Percentiles rank a stretch among this genome's conserved stretches.
phyloP scores from a whole-genome alignment of 2,329 filamentous ascomycete genomes.

The Diaporthe ampelina region DNA sequence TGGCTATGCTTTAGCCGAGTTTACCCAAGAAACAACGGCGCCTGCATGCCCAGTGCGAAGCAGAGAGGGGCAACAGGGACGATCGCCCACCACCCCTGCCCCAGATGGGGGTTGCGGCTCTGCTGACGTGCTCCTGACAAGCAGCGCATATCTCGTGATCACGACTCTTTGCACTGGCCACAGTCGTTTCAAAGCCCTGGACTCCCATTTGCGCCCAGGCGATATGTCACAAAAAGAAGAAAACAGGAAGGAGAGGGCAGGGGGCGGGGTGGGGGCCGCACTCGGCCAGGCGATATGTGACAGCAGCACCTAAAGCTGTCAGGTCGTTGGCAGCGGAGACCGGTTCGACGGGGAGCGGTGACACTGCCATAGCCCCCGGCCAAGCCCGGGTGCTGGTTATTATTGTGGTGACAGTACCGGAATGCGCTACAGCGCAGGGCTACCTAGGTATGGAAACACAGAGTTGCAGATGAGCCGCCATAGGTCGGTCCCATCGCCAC shows the following conservation, averaged over 20 bases:
- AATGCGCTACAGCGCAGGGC: too few species aligned
- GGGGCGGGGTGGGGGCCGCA: not conserved
- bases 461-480: not conserved
- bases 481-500: not conserved
- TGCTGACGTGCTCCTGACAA: conserved; percentile 14
- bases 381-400: not conserved
- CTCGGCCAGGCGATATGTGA: conserved; percentile 15
- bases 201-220: not conserved
- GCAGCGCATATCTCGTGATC: conserved; percentile 5
- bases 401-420: not conserved
- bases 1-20: conserved; percentile 1
- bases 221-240: not conserved
- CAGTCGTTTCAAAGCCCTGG: conserved; percentile 21
- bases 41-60: not conserved
- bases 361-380: not conserved
- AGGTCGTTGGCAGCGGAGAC: too few species aligned
- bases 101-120: conserved; percentile 29
- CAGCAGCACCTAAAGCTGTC: not conserved
- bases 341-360: not conserved
- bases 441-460: not conserved
- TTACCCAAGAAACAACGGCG: conserved; percentile 8
- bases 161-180: conserved; percentile 14
- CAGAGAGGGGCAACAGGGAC: not conserved
- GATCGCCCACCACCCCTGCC: not conserved
- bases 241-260: too few species aligned